phyloP scores from a whole-genome alignment of 306 rosid species.

The Quercus suber region DNA sequence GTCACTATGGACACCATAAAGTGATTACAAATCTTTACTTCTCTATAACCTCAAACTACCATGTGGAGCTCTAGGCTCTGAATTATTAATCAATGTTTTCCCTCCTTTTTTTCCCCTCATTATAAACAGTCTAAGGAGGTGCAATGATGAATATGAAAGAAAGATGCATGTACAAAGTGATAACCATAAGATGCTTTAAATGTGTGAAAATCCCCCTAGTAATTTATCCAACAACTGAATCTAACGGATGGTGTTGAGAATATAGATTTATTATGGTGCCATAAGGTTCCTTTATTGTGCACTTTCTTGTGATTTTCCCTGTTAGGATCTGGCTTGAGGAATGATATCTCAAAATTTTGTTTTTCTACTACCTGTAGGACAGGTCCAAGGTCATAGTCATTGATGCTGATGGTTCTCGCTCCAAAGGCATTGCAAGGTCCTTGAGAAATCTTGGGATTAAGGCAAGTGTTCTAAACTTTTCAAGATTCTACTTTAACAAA shows the following conservation, averaged over 20 bases:
- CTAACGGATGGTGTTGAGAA: neutral
- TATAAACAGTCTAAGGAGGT: slow-evolving; percentile 2
- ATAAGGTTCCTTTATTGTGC: neutral
- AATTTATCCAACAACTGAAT: neutral
- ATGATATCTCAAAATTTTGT: slow-evolving; percentile 40
- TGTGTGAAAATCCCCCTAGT: neutral
- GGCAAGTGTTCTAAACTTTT: slow-evolving; percentile 49
- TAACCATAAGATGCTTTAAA: neutral
- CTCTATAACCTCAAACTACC: slow-evolving; percentile 4
- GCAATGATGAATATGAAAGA: slow-evolving; percentile 1
- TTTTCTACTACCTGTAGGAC: slow-evolving; percentile 74
- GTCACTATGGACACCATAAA: neutral
- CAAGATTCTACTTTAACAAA: slow-evolving; percentile 10
- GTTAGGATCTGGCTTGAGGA: slow-evolving; percentile 36
- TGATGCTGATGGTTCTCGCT: slow-evolving; percentile 81
- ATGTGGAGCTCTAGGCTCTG: neutral
- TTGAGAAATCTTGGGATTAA: slow-evolving; percentile 80
- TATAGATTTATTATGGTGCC: neutral
- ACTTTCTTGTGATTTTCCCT: slow-evolving; percentile 14
- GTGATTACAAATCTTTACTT: neutral
- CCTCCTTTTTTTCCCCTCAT: neutral
- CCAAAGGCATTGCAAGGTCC: slow-evolving; percentile 87
- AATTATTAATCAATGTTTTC: neutral
- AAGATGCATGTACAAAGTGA: slow-evolving; percentile 1
- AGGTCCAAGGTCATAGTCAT: slow-evolving; percentile 85